Conservation (phyloP, 495 filamentous ascomycete species). For the Xylaria curta region DNA sequence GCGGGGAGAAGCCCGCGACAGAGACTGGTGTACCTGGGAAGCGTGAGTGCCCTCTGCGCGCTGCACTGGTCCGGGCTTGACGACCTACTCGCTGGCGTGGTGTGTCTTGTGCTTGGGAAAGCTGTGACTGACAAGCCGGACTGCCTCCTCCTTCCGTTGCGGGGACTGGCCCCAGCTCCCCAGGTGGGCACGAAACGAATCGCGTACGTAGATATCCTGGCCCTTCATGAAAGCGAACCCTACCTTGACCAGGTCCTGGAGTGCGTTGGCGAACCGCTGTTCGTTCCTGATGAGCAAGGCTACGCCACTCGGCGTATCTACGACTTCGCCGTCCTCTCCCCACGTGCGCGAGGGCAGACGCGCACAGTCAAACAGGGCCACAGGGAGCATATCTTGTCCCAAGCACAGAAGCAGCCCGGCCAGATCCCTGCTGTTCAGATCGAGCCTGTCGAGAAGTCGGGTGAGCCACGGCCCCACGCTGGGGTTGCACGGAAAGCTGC, state of each 20-base stretch:
- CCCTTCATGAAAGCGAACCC: neutral
- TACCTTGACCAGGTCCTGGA: neutral
- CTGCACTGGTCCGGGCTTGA: neutral
- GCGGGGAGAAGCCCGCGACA: neutral
- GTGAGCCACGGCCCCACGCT: slow-evolving; percentile 18
- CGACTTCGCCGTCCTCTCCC: slow-evolving; percentile 25
- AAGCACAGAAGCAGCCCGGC: slow-evolving; percentile 26
- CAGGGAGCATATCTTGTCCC: slow-evolving; percentile 15
- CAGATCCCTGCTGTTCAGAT: slow-evolving; percentile 8
- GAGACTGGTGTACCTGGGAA: neutral
- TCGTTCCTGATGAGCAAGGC: neutral
- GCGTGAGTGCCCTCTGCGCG: neutral
- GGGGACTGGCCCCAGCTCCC: neutral
- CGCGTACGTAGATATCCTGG: neutral
- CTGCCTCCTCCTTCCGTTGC: slow-evolving; percentile 8
- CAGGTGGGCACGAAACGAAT: neutral
- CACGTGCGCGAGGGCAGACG: slow-evolving; percentile 22
- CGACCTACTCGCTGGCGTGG: neutral
- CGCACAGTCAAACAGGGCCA: slow-evolving; percentile 20
- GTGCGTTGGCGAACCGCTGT: neutral
- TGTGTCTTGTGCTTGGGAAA: slow-evolving; percentile 24
- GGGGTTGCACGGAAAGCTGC: slow-evolving; percentile 25
- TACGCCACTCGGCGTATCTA: slow-evolving; percentile 1
- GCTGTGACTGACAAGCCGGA: slow-evolving; percentile 20
- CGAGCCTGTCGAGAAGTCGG: slow-evolving; percentile 16